A percentile compares a stretch with the other conserved stretches of the same genome.
Conservation (phyloP, 73 alveolate species). For the Paramecium primaurelia region DNA sequence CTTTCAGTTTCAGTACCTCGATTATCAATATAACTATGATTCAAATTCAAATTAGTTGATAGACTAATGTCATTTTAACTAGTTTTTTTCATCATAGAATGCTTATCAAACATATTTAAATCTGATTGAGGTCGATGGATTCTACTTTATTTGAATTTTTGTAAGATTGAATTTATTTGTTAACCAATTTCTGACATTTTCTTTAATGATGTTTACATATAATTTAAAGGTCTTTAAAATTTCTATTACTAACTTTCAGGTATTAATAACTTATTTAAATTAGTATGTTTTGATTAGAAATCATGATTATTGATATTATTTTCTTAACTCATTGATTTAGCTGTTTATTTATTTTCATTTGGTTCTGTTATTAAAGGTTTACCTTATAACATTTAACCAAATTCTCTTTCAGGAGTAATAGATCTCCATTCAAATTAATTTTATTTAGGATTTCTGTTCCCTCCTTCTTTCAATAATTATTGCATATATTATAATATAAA, state of each 20-base stretch:
- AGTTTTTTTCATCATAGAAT: slow-evolving; percentile 30
- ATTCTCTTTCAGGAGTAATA: slow-evolving; percentile 38
- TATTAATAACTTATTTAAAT: neutral
- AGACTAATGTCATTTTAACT: slow-evolving; percentile 40
- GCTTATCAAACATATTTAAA: neutral
- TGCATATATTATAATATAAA: neutral
- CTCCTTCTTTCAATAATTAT: neutral
- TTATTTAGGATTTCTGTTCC: neutral
- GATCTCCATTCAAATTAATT: slow-evolving; percentile 44
- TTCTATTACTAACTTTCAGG: neutral
- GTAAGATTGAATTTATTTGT: neutral
- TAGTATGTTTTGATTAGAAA: neutral
- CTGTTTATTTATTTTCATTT: slow-evolving; percentile 33
- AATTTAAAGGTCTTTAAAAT: neutral
- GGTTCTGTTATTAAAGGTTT: slow-evolving; percentile 33
- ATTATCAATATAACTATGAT: slow-evolving; percentile 40
- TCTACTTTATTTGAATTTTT: neutral
- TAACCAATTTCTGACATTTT: slow-evolving; percentile 24
- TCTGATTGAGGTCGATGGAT: slow-evolving; percentile 21
- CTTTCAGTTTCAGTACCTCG: slow-evolving; percentile 40
- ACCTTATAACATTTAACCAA: neutral
- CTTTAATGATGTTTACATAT: slow-evolving; percentile 3
- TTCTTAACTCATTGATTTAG: slow-evolving; percentile 44
- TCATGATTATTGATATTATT: neutral
- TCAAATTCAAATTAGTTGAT: neutral